phyloP scores from a whole-genome alignment of 345 rosid species.

The Gossypium rotundifolium region DNA sequence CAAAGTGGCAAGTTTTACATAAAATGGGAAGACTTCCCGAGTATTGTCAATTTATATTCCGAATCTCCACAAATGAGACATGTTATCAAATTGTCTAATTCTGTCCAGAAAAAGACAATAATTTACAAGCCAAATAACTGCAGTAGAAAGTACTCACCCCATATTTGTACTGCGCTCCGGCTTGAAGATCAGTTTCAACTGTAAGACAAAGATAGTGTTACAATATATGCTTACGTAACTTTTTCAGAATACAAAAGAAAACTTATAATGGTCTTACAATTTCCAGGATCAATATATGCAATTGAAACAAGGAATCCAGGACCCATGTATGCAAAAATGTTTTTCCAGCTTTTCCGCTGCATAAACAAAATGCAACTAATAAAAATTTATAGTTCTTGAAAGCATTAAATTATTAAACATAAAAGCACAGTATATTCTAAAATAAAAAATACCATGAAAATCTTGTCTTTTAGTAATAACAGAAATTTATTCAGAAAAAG shows the following conservation, averaged over 20 bases:
- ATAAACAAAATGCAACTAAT: slow-evolving; percentile 6
- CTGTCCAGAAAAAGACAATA: not conserved
- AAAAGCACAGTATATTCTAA: not conserved
- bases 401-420: not conserved
- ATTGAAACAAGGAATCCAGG: slow-evolving; percentile 96
- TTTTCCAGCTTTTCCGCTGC: slow-evolving; percentile 80
- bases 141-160: slow-evolving; percentile 38
- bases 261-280: slow-evolving; percentile 46
- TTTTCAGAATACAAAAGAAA: not conserved
- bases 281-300: slow-evolving; percentile 97
- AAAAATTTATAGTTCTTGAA: not conserved
- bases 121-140: not conserved
- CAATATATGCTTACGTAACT: not conserved
- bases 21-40: not conserved
- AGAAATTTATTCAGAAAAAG: not conserved
- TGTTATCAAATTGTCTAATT: not conserved
- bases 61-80: not conserved
- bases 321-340: slow-evolving; percentile 61
- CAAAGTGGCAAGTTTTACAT: not conserved
- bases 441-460: not conserved
- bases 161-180: slow-evolving; percentile 84
- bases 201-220: slow-evolving; percentile 27
- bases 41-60: not conserved
- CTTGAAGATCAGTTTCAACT: slow-evolving; percentile 96
- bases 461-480: not conserved